Conservation (phyloP, 805 yeast genomes). For the Groenewaldozyma salmanticensis region DNA sequence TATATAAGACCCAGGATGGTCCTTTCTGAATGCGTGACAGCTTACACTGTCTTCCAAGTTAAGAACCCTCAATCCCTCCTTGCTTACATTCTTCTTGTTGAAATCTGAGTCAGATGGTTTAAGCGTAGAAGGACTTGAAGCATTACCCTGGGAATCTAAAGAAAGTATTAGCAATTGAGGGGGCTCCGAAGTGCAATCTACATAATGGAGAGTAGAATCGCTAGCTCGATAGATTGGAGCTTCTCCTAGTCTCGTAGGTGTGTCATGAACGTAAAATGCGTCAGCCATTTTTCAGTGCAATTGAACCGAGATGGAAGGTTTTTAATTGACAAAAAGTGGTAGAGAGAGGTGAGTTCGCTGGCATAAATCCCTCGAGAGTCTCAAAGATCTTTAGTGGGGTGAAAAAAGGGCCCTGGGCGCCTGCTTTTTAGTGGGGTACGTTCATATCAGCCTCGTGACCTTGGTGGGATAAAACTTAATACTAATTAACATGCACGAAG, state of each 20-base stretch:
- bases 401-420: too few species aligned
- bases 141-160: conserved; percentile 22
- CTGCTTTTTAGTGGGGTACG: too few species aligned
- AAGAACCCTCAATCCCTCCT: conserved; percentile 19
- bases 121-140: conserved; percentile 13
- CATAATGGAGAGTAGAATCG: conserved; percentile 28
- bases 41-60: conserved; percentile 25
- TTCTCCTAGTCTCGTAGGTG: conserved; percentile 28
- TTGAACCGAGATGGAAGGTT: too few species aligned
- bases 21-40: conserved; percentile 25
- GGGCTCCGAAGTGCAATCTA: conserved; percentile 23
- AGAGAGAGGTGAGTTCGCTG: too few species aligned
- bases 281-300: too few species aligned
- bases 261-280: conserved; percentile 12
- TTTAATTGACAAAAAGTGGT: too few species aligned
- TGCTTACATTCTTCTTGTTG: conserved; percentile 13
- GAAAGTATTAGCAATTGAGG: conserved; percentile 24
- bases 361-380: too few species aligned
- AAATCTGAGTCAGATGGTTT: conserved; percentile 3
- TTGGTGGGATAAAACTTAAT: too few species aligned
- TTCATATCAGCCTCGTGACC: too few species aligned
- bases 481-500: too few species aligned
- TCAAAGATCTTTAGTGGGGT: too few species aligned
- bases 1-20: conserved; percentile 24
- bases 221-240: conserved; percentile 26